These are phyloP conservation scores for Fusarium sp. DNA, from an alignment of 2,329 filamentous ascomycete genomes.

Conservation along the genomic window DNA sequence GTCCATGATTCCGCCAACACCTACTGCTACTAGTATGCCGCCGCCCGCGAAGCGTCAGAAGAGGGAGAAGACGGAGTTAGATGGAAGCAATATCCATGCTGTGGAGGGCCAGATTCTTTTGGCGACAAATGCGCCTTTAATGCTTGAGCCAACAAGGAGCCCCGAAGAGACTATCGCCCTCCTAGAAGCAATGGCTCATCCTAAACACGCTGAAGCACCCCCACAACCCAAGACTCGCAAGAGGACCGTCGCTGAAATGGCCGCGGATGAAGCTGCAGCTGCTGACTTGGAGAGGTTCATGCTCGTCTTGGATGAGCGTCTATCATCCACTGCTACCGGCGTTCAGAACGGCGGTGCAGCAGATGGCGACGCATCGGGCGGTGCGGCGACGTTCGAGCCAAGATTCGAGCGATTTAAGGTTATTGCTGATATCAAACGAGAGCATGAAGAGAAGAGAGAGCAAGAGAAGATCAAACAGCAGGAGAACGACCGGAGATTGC, in stretches of 20 bases:
- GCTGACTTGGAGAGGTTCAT: slow-evolving; percentile 93
- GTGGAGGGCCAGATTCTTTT: slow-evolving; percentile 85
- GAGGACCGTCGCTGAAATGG: slow-evolving; percentile 93
- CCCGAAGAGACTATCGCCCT: slow-evolving; percentile 79
- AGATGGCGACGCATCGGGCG: slow-evolving; percentile 82
- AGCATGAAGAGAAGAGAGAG: slow-evolving; percentile 83
- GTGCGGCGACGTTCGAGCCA: slow-evolving; percentile 82
- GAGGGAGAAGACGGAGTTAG: slow-evolving; percentile 81
- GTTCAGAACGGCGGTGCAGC: slow-evolving; percentile 71
- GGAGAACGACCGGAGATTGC: slow-evolving; percentile 70
- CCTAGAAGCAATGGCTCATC: slow-evolving; percentile 80
- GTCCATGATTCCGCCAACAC: slow-evolving; percentile 72
- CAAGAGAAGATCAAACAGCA: slow-evolving; percentile 80
- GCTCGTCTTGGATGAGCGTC: slow-evolving; percentile 90
- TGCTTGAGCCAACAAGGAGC: slow-evolving; percentile 82
- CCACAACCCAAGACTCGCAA: slow-evolving; percentile 92
- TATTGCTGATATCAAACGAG: slow-evolving; percentile 85
- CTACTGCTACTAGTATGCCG: slow-evolving; percentile 72
- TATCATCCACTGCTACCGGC: slow-evolving; percentile 72
- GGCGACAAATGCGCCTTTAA: slow-evolving; percentile 81
- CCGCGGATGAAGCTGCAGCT: slow-evolving; percentile 92
- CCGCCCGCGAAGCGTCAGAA: slow-evolving; percentile 79
- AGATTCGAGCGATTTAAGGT: slow-evolving; percentile 94
- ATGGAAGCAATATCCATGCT: slow-evolving; percentile 79
- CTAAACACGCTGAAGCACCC: slow-evolving; percentile 81